A percentile compares a stretch with the other conserved stretches of the same genome.
Evolutionary conservation across 257 asterid genomes (phyloP).

Genomic region (Nicotiana paniculata): DNA sequence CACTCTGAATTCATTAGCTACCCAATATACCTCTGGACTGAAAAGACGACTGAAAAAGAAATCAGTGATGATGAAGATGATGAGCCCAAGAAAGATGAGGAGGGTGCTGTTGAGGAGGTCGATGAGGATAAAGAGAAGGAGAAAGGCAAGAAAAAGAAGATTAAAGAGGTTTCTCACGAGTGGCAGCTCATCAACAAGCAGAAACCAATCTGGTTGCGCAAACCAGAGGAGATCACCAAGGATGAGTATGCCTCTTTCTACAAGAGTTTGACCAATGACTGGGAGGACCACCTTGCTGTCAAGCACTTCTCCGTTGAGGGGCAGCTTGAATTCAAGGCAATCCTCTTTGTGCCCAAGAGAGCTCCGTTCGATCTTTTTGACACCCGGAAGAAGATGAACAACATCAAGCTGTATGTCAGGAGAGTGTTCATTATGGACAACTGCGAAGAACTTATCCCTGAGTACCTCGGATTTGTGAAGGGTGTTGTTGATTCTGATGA

Average conservation of each 20-base stretch:
- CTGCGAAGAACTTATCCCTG: slow-evolving; percentile 70
- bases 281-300: slow-evolving; percentile 87
- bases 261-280: slow-evolving; percentile 76
- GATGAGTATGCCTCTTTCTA: slow-evolving; percentile 76
- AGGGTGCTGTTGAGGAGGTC: slow-evolving; percentile 64
- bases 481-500: slow-evolving; percentile 84
- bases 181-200: slow-evolving; percentile 73
- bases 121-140: slow-evolving; percentile 63
- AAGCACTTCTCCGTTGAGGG: slow-evolving; percentile 85
- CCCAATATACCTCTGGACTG: slow-evolving; percentile 73
- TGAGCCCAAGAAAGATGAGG: slow-evolving; percentile 63
- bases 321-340: slow-evolving; percentile 76
- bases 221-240: slow-evolving; percentile 75
- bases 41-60: slow-evolving; percentile 74
- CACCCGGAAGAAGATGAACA: slow-evolving; percentile 65
- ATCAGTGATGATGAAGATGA: slow-evolving; percentile 83
- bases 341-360: slow-evolving; percentile 71
- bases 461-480: slow-evolving; percentile 67
- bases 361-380: slow-evolving; percentile 80
- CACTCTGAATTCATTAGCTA: slow-evolving; percentile 81
- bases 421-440: slow-evolving; percentile 80
- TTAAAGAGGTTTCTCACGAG: slow-evolving; percentile 71
- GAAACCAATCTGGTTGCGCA: slow-evolving; percentile 81
- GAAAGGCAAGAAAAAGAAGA: slow-evolving; percentile 71
- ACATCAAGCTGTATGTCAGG: slow-evolving; percentile 69